These are phyloP conservation scores for Globisporangium perplexum DNA, from an alignment of 352 stramenopile genomes.

Conservation along the genomic window DNA sequence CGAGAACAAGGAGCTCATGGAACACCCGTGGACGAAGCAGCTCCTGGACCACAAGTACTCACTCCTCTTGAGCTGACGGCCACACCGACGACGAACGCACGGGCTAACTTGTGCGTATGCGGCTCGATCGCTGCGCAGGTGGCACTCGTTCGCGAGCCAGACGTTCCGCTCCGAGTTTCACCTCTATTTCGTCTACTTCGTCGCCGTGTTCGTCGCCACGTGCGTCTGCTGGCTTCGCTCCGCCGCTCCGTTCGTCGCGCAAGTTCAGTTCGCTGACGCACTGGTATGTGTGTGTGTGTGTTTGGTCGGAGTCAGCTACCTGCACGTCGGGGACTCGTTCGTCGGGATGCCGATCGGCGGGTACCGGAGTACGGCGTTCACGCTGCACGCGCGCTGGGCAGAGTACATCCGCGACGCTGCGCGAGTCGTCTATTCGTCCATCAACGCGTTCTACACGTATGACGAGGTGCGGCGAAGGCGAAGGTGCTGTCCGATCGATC, in stretches of 20 bases:
- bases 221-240: conserved; percentile 19
- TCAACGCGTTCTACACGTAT: conserved; percentile 64
- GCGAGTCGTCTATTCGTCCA: conserved; percentile 48
- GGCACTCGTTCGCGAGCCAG: conserved; percentile 65
- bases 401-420: conserved; percentile 60
- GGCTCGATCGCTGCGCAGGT: conserved; percentile 22
- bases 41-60: conserved; percentile 78
- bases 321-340: conserved; percentile 64
- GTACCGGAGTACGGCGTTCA: conserved; percentile 61
- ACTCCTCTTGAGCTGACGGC: not conserved
- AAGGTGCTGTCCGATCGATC: not conserved
- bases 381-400: conserved; percentile 17
- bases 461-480: conserved; percentile 37
- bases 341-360: conserved; percentile 68
- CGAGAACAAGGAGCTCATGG: conserved; percentile 72
- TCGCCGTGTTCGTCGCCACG: conserved; percentile 69
- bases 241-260: not conserved
- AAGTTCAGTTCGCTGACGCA: not conserved
- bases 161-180: conserved; percentile 73
- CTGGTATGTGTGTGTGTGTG: conserved; percentile 1
- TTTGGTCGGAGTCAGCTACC: conserved; percentile 28
- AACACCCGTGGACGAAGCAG: conserved; percentile 69
- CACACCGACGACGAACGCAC: too few species aligned
- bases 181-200: conserved; percentile 74
- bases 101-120: not conserved